Conservation (phyloP, 2,329 filamentous ascomycete species). For the Botrytis fabae region DNA sequence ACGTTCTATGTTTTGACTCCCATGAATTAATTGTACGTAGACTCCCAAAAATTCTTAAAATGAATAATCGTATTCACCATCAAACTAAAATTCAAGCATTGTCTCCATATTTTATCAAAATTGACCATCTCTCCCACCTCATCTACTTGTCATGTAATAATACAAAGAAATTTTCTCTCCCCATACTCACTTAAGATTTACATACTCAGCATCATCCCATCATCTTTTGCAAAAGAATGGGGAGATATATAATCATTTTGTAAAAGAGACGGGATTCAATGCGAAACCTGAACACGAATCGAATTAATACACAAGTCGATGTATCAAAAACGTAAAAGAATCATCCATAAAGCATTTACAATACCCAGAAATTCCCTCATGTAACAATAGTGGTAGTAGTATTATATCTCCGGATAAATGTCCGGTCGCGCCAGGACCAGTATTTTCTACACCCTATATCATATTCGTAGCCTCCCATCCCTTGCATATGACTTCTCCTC, state of each 20-base stretch:
- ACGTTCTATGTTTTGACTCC: fast-evolving
- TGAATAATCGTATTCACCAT: not conserved
- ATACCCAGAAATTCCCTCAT: fast-evolving
- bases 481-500: not conserved
- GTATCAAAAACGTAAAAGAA: fast-evolving
- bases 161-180: fast-evolving
- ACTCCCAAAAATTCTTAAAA: fast-evolving
- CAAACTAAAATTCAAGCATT: not conserved
- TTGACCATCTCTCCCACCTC: not conserved
- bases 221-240: not conserved
- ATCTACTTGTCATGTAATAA: fast-evolving
- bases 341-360: fast-evolving
- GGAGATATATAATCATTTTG: not conserved
- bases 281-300: not conserved
- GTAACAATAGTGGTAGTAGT: not conserved
- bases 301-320: not conserved
- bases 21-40: fast-evolving
- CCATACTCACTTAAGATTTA: not conserved
- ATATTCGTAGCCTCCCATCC: fast-evolving
- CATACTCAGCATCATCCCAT: not conserved
- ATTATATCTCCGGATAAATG: not conserved
- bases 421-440: fast-evolving
- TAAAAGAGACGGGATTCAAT: not conserved
- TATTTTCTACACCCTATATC: not conserved
- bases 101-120: not conserved